phyloP scores from a whole-genome alignment of 495 filamentous ascomycete species.

The Aspergillus panamensis region DNA sequence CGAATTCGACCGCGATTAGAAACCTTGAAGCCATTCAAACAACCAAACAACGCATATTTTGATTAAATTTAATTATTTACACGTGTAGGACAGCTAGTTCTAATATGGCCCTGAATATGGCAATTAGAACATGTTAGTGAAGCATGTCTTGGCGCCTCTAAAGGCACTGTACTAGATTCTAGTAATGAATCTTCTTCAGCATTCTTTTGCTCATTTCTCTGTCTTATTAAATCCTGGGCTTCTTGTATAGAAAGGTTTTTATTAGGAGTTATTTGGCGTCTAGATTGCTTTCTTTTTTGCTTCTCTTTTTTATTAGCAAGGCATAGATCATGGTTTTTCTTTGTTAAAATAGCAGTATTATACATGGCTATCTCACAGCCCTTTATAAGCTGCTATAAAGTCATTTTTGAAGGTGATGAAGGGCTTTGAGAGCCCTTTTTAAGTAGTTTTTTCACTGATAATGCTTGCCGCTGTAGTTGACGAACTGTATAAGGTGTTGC shows the following conservation, averaged over 20 bases:
- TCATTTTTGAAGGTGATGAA: neutral
- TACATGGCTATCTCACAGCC: constrained; percentile 5
- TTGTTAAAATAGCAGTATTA: neutral
- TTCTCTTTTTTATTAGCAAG: neutral
- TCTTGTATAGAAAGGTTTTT: neutral
- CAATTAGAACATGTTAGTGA: too few species aligned
- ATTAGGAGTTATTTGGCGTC: neutral
- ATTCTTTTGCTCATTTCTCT: neutral
- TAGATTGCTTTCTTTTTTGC: neutral
- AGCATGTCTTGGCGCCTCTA: neutral
- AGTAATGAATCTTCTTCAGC: neutral
- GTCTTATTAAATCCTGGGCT: neutral
- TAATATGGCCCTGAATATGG: too few species aligned
- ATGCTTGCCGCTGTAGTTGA: constrained; percentile 1
- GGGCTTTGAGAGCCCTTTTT: constrained; percentile 1
- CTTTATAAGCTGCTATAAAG: constrained; percentile 6
- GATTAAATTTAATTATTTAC: too few species aligned
- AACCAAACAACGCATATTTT: too few species aligned
- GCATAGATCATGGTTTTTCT: constrained; percentile 1
- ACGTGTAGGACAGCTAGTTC: too few species aligned
- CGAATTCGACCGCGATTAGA: too few species aligned
- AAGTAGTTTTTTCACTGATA: constrained; percentile 4
- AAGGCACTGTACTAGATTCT: too few species aligned
- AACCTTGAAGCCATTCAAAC: too few species aligned
- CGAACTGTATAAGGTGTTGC: constrained; percentile 7